These are phyloP conservation scores for Taphrina confusa DNA, from an alignment of 1,139 yeast species.

Conservation along the genomic window DNA sequence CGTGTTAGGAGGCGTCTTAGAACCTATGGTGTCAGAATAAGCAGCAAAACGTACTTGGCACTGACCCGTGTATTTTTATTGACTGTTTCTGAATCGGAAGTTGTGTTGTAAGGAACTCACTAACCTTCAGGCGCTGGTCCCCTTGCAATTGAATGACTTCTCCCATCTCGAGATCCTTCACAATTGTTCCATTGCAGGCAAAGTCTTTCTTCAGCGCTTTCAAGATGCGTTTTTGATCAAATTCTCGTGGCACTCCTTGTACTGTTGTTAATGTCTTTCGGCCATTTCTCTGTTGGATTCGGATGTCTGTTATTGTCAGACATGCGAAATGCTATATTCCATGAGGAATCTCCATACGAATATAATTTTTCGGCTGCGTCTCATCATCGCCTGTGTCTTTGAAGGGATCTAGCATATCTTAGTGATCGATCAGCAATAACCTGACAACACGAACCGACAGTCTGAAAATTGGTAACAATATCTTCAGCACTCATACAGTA, in stretches of 20 bases:
- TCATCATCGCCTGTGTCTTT: slow-evolving; percentile 99
- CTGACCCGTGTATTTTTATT: slow-evolving; percentile 92
- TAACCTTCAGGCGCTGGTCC: slow-evolving; percentile 95
- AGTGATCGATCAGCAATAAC: not conserved
- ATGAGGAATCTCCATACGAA: slow-evolving; percentile 57
- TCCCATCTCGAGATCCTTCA: slow-evolving; percentile 93
- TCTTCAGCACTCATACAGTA: slow-evolving; percentile 26
- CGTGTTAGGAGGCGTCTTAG: too few species aligned
- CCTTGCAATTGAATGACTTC: slow-evolving; percentile 98
- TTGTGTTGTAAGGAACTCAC: slow-evolving; percentile 86
- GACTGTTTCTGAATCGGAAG: slow-evolving; percentile 91
- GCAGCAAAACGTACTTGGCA: not conserved
- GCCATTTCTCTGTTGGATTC: slow-evolving; percentile 99
- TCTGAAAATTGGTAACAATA: slow-evolving; percentile 65
- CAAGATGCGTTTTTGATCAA: slow-evolving; percentile 89
- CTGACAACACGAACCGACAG: slow-evolving; percentile 64
- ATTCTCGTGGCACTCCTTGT: slow-evolving; percentile 94
- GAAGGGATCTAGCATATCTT: slow-evolving; percentile 70
- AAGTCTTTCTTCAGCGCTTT: slow-evolving; percentile 94
- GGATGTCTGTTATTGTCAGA: slow-evolving; percentile 49
- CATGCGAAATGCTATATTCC: not conserved
- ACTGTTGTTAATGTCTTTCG: slow-evolving; percentile 98
- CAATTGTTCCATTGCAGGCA: slow-evolving; percentile 98
- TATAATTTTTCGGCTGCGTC: slow-evolving; percentile 91
- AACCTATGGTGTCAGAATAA: too few species aligned